Percentiles rank a stretch among this genome's conserved stretches.
These are phyloP conservation scores for Flammula alnicola DNA, from an alignment of 1,284 basidiomycete genomes.

Conservation along the genomic window DNA sequence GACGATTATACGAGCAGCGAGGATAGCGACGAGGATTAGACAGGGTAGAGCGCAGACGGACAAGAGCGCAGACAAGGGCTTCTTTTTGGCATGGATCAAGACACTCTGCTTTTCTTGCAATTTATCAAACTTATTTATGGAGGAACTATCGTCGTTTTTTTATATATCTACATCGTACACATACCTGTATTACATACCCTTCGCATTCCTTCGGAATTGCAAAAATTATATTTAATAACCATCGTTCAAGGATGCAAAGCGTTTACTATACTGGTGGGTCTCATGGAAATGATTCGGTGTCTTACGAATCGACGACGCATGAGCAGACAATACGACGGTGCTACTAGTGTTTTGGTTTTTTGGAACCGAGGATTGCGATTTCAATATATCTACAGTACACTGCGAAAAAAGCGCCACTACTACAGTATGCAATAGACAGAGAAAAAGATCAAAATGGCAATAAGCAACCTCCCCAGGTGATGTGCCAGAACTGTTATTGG, in stretches of 20 bases:
- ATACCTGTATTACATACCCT: constrained; percentile 15
- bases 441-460: constrained; percentile 4
- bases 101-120: too few species aligned
- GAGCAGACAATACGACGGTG: too few species aligned
- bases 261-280: too few species aligned
- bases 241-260: too few species aligned
- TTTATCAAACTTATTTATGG: constrained; percentile 16
- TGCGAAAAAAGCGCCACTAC: too few species aligned
- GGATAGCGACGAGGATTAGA: constrained; percentile 69
- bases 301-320: too few species aligned
- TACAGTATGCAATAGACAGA: constrained; percentile 7
- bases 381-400: constrained; percentile 8
- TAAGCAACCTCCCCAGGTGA: constrained; percentile 21
- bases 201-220: not conserved
- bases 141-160: constrained; percentile 11
- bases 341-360: not conserved
- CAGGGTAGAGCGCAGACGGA: not conserved
- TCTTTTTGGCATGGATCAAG: constrained; percentile 1
- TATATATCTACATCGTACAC: constrained; percentile 5
- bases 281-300: too few species aligned
- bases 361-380: constrained; percentile 2
- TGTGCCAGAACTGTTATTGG: constrained; percentile 21
- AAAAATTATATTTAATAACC: not conserved
- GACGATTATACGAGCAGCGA: constrained; percentile 65
- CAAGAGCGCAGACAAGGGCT: not conserved